Percentiles rank a stretch among this genome's conserved stretches.
Conservation (phyloP, 2,329 filamentous ascomycete species). For the Epichloe typhina region DNA sequence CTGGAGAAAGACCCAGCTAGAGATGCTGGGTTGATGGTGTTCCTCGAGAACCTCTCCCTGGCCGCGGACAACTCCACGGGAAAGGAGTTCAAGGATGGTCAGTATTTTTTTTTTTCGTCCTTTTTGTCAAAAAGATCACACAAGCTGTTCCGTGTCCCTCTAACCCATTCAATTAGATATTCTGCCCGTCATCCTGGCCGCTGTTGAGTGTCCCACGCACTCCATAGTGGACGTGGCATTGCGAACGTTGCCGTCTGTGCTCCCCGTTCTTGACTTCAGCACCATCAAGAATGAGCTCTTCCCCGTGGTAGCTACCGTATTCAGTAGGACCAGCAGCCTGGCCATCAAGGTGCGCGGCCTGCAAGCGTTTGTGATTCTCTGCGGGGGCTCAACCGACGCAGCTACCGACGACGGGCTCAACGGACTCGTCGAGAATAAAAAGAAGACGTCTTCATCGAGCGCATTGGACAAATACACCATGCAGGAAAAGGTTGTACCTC, state of each 20-base stretch:
- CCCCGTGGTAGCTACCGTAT: slow-evolving; percentile 78
- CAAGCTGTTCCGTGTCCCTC: background rate
- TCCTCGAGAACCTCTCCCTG: slow-evolving; percentile 68
- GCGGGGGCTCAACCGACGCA: slow-evolving; percentile 54
- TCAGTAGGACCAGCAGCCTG: slow-evolving; percentile 84
- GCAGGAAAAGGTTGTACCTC: slow-evolving; percentile 89
- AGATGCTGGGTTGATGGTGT: slow-evolving; percentile 82
- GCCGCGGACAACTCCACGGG: slow-evolving; percentile 73
- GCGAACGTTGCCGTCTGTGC: slow-evolving; percentile 61
- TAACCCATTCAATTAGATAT: slow-evolving; percentile 46
- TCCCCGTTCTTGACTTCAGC: slow-evolving; percentile 85
- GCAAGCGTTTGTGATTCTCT: slow-evolving; percentile 81
- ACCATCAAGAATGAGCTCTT: slow-evolving; percentile 97
- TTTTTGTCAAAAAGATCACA: background rate
- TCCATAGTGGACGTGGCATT: slow-evolving; percentile 78
- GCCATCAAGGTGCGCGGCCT: slow-evolving; percentile 89
- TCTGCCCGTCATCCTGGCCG: slow-evolving; percentile 69
- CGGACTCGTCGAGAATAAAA: slow-evolving; percentile 48
- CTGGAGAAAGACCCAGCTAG: slow-evolving; percentile 69
- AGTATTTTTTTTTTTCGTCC: slow-evolving; percentile 15
- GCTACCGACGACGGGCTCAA: slow-evolving; percentile 50
- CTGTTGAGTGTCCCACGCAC: slow-evolving; percentile 80
- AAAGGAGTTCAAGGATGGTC: slow-evolving; percentile 89
- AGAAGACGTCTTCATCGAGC: slow-evolving; percentile 53
- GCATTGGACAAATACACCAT: slow-evolving; percentile 96